phyloP scores from a whole-genome alignment of 1,284 basidiomycete species.

The Ceratobasidium sp. region DNA sequence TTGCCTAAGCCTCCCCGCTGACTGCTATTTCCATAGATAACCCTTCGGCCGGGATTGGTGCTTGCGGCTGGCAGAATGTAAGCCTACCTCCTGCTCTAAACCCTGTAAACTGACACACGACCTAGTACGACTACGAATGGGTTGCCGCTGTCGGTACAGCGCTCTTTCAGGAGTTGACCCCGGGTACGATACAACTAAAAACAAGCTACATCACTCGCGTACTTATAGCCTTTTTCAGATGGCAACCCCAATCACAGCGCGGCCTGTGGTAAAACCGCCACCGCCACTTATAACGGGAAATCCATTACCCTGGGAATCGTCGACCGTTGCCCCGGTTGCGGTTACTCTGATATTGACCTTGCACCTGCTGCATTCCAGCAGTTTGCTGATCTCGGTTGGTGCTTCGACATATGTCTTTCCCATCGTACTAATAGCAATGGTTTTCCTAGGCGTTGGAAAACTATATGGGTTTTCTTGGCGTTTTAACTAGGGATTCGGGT shows the following conservation, averaged over 20 bases:
- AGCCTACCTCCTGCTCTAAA: neutral
- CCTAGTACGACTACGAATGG: constrained; percentile 31
- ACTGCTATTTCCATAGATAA: constrained; percentile 8
- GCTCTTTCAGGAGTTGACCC: constrained; percentile 19
- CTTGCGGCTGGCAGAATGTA: constrained; percentile 36
- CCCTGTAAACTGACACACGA: neutral
- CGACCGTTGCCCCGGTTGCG: constrained; percentile 31
- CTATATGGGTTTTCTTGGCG: constrained; percentile 28
- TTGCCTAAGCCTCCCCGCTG: neutral
- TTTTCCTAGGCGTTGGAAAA: constrained; percentile 10
- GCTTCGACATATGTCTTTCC: neutral
- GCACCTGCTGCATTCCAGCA: constrained; percentile 30
- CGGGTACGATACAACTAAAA: neutral
- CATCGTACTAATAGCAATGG: neutral
- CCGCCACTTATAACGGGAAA: constrained; percentile 33
- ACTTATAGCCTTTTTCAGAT: neutral
- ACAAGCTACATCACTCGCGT: neutral
- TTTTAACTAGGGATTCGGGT: constrained; percentile 16
- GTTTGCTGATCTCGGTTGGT: constrained; percentile 29
- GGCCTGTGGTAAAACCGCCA: constrained; percentile 34
- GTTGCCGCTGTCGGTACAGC: constrained; percentile 17
- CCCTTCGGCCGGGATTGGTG: constrained; percentile 29
- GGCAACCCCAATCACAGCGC: constrained; percentile 33
- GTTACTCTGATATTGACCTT: constrained; percentile 32
- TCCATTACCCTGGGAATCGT: constrained; percentile 26